These are phyloP conservation scores for Diplodia scrobiculata DNA, from an alignment of 2,329 filamentous ascomycete genomes.

Conservation along the genomic window DNA sequence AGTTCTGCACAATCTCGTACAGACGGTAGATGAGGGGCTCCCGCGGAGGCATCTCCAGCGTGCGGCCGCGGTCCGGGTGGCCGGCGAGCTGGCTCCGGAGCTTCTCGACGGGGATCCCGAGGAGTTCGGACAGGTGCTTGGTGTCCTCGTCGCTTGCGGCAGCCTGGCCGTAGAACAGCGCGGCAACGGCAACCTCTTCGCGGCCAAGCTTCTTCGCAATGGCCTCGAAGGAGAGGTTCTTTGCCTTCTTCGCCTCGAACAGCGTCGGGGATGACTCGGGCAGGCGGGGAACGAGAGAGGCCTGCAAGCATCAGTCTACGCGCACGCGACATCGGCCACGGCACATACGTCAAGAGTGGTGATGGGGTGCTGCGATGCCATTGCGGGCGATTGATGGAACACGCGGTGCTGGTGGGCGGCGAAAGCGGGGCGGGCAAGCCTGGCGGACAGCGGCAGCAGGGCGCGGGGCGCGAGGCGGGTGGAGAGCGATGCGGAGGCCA, in stretches of 20 bases:
- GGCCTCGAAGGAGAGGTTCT: slow-evolving; percentile 74
- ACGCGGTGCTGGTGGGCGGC: slow-evolving; percentile 34
- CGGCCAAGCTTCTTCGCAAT: slow-evolving; percentile 74
- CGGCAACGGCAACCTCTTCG: slow-evolving; percentile 80
- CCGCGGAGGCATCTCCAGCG: slow-evolving; percentile 78
- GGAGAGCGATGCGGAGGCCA: slow-evolving; percentile 34
- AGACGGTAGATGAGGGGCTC: slow-evolving; percentile 87
- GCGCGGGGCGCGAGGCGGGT: slow-evolving; percentile 39
- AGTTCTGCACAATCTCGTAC: slow-evolving; percentile 95
- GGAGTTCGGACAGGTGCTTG: slow-evolving; percentile 64
- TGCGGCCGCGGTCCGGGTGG: slow-evolving; percentile 78
- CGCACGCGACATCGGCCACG: not conserved
- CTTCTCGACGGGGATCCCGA: slow-evolving; percentile 60
- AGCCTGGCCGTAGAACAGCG: slow-evolving; percentile 87
- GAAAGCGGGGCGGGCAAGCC: slow-evolving; percentile 34
- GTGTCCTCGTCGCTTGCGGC: slow-evolving; percentile 71
- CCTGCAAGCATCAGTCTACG: slow-evolving; percentile 48
- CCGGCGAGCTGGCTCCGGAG: slow-evolving; percentile 67
- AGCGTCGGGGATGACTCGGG: slow-evolving; percentile 71
- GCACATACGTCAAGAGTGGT: slow-evolving; percentile 43
- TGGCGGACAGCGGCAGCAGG: slow-evolving; percentile 35
- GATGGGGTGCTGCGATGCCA: slow-evolving; percentile 42
- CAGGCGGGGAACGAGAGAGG: slow-evolving; percentile 67
- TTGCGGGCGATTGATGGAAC: slow-evolving; percentile 39
- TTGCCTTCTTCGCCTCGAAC: slow-evolving; percentile 76